Percentiles rank a stretch among this genome's conserved stretches.
Conservation (phyloP, 441 rosid genomes). For the Dalechampia spathulata region DNA sequence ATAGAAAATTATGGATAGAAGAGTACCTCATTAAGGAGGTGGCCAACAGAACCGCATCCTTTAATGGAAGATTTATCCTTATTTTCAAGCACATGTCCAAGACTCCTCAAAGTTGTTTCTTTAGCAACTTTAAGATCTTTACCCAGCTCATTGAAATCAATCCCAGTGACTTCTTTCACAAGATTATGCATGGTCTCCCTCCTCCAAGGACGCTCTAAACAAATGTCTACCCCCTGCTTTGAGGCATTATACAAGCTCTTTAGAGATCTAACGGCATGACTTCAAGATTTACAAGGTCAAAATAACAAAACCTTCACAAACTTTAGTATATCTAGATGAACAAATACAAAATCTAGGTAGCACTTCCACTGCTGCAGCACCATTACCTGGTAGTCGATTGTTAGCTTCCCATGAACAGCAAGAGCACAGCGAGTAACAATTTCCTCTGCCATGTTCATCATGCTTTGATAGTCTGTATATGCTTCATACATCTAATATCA, state of each 20-base stretch:
- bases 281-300: not conserved
- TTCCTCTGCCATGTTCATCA: constrained; percentile 92
- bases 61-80: constrained; percentile 67
- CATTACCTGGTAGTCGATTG: constrained; percentile 75
- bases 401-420: constrained; percentile 69
- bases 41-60: constrained; percentile 71
- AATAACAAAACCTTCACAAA: not conserved
- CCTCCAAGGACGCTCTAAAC: constrained; percentile 88
- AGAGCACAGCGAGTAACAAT: constrained; percentile 79
- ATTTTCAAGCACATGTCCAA: constrained; percentile 48
- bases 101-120: constrained; percentile 46
- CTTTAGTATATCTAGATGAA: not conserved
- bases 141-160: constrained; percentile 53
- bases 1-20: not conserved
- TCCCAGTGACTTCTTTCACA: constrained; percentile 69
- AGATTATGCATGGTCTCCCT: constrained; percentile 97
- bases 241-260: constrained; percentile 16
- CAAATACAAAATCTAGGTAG: constrained; percentile 1
- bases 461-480: constrained; percentile 86
- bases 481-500: constrained; percentile 90
- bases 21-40: constrained; percentile 79
- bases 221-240: constrained; percentile 72
- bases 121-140: constrained; percentile 58
- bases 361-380: constrained; percentile 5
- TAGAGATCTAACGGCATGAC: constrained; percentile 4